These are phyloP conservation scores for Aspergillus sclerotioniger DNA, from an alignment of 495 filamentous ascomycete species.

Conservation along the genomic window DNA sequence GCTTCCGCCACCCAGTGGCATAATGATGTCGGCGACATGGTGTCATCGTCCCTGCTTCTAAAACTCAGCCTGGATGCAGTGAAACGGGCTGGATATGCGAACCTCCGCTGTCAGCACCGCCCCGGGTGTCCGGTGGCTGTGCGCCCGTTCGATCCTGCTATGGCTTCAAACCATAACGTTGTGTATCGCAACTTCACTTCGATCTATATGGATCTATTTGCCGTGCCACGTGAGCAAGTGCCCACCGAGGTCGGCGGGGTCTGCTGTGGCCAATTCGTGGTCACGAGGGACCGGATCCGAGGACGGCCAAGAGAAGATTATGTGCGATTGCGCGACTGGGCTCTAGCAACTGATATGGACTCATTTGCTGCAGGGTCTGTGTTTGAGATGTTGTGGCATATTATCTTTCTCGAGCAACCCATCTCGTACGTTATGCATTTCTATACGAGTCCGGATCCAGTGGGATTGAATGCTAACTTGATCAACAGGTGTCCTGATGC, in stretches of 20 bases:
- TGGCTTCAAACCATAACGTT: constrained; percentile 16
- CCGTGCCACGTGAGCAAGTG: constrained; percentile 30
- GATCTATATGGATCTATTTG: constrained; percentile 23
- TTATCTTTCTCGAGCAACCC: constrained; percentile 37
- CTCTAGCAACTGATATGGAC: constrained; percentile 48
- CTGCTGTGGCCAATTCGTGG: constrained; percentile 66
- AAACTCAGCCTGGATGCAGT: constrained; percentile 28
- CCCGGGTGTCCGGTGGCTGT: constrained; percentile 31
- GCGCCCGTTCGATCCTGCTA: constrained; percentile 18
- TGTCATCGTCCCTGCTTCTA: constrained; percentile 25
- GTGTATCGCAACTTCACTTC: constrained; percentile 13
- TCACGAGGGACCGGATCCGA: constrained; percentile 45
- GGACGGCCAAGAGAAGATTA: constrained; percentile 49
- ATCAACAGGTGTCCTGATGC: constrained; percentile 9
- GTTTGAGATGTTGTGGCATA: constrained; percentile 65
- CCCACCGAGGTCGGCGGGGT: constrained; percentile 29
- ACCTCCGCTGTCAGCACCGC: constrained; percentile 35
- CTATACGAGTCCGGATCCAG: background rate
- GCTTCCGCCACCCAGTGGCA: constrained; percentile 35
- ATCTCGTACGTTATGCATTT: constrained; percentile 4
- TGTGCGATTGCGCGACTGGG: constrained; percentile 49
- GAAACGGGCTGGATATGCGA: constrained; percentile 33
- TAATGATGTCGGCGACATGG: constrained; percentile 31
- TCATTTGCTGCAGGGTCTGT: constrained; percentile 53
- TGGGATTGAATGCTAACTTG: background rate